Evolutionary conservation across 345 rosid species (phyloP).

Genomic region (Syzygium aromaticum): DNA sequence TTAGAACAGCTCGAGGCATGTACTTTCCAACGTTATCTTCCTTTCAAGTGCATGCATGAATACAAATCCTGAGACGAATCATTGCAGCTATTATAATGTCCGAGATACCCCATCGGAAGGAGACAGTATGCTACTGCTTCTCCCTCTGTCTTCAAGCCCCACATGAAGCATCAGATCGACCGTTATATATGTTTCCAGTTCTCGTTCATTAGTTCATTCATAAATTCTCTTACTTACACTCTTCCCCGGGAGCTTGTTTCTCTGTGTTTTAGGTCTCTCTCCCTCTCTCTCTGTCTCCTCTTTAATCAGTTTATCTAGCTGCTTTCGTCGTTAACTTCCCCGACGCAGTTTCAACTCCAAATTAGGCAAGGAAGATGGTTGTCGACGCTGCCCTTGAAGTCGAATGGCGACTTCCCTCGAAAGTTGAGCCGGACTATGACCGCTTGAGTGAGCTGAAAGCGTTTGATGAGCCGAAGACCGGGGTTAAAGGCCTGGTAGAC

Average conservation of each 20-base stretch:
- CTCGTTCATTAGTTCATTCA: neutral
- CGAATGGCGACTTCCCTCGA: neutral
- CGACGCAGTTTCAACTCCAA: neutral
- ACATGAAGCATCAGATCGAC: neutral
- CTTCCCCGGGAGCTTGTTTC: neutral
- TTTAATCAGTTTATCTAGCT: neutral
- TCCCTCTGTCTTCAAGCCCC: neutral
- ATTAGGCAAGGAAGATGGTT: neutral
- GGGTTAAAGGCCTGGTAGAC: slow-evolving; percentile 8
- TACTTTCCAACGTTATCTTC: neutral
- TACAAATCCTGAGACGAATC: neutral
- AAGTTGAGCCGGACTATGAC: neutral
- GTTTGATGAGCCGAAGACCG: slow-evolving; percentile 8
- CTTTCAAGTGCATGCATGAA: neutral
- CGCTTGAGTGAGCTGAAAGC: slow-evolving; percentile 8
- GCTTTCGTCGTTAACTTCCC: neutral
- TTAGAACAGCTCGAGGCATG: neutral
- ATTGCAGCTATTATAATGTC: neutral
- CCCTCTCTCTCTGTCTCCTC: no score
- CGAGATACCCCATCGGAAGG: neutral
- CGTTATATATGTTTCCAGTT: neutral
- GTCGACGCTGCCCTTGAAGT: neutral
- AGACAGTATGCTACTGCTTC: neutral
- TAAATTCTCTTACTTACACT: neutral
- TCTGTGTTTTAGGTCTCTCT: neutral